phyloP scores from a whole-genome alignment of 73 alveolate species.

The Urostyla sp. region DNA sequence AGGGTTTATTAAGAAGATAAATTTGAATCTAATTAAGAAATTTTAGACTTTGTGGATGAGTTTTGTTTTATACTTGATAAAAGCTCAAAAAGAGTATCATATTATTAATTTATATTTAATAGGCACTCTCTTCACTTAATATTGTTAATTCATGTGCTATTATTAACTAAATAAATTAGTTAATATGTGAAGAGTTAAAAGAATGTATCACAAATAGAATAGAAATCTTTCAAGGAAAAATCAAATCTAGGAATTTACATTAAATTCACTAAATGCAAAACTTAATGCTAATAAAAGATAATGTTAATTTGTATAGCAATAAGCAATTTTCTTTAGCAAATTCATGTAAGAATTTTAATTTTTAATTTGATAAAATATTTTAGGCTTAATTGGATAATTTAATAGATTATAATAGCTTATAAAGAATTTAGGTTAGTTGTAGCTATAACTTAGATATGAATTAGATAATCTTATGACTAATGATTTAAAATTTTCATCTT shows the following conservation, averaged over 20 bases:
- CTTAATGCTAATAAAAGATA: constrained; percentile 10
- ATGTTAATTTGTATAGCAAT: neutral
- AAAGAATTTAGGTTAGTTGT: constrained; percentile 28
- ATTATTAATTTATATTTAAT: neutral
- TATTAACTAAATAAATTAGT: constrained; percentile 12
- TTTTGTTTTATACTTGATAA: constrained; percentile 32
- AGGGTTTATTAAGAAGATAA: constrained; percentile 2
- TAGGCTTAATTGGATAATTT: constrained; percentile 35
- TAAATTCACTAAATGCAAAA: constrained; percentile 29
- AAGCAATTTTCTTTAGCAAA: constrained; percentile 12
- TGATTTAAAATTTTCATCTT: neutral
- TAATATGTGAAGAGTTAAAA: constrained; percentile 20
- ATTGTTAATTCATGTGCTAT: constrained; percentile 48
- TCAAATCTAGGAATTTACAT: constrained; percentile 22
- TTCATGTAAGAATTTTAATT: constrained; percentile 35
- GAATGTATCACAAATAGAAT: constrained; percentile 30
- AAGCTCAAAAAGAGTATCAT: constrained; percentile 41
- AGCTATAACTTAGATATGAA: constrained; percentile 6
- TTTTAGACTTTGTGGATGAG: constrained; percentile 37
- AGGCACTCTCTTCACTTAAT: constrained; percentile 44
- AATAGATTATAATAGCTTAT: constrained; percentile 15
- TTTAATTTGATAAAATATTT: neutral
- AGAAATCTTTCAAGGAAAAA: constrained; percentile 27
- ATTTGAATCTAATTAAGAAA: constrained; percentile 9
- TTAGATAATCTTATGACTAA: neutral